phyloP scores from a whole-genome alignment of 2,329 filamentous ascomycete species.

The Nothopassalora personata region DNA sequence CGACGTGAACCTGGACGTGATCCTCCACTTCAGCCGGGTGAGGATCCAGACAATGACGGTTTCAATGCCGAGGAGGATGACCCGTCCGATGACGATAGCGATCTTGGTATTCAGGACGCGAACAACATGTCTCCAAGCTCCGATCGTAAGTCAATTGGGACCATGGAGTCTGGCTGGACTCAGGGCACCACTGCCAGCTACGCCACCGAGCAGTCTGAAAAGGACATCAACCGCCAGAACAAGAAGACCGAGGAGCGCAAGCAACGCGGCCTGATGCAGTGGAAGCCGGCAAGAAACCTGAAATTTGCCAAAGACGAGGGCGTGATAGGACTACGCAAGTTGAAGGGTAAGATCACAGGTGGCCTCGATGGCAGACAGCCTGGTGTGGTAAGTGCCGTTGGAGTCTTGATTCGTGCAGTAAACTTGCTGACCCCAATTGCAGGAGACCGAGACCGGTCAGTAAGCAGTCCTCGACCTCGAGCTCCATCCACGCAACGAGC shows the following conservation, averaged over 20 bases:
- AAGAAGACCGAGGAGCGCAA: slow-evolving; percentile 71
- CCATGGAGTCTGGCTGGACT: slow-evolving; percentile 32
- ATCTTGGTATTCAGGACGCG: slow-evolving; percentile 57
- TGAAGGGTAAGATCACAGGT: slow-evolving; percentile 69
- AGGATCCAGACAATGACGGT: slow-evolving; percentile 44
- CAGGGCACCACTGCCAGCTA: slow-evolving; percentile 28
- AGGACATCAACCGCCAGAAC: slow-evolving; percentile 62
- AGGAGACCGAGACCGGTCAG: slow-evolving; percentile 22
- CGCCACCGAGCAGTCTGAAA: slow-evolving; percentile 31
- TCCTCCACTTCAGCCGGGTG: slow-evolving; percentile 41
- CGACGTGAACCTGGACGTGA: slow-evolving; percentile 53
- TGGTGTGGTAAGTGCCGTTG: slow-evolving; percentile 54
- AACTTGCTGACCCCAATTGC: slow-evolving; percentile 8
- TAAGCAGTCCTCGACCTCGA: background rate
- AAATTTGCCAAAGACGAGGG: slow-evolving; percentile 86
- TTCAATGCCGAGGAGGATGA: slow-evolving; percentile 41
- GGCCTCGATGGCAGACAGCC: slow-evolving; percentile 74
- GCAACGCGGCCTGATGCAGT: slow-evolving; percentile 90
- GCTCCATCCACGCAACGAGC: background rate
- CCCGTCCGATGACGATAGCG: slow-evolving; percentile 35
- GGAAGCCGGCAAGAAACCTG: slow-evolving; percentile 80
- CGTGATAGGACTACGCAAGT: slow-evolving; percentile 67
- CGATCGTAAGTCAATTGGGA: slow-evolving; percentile 24
- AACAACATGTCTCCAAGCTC: slow-evolving; percentile 22
- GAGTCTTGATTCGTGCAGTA: background rate